Base-by-base conservation (phyloP, 2,329 filamentous ascomycete species). In the Trichoderma atroviride region DNA sequence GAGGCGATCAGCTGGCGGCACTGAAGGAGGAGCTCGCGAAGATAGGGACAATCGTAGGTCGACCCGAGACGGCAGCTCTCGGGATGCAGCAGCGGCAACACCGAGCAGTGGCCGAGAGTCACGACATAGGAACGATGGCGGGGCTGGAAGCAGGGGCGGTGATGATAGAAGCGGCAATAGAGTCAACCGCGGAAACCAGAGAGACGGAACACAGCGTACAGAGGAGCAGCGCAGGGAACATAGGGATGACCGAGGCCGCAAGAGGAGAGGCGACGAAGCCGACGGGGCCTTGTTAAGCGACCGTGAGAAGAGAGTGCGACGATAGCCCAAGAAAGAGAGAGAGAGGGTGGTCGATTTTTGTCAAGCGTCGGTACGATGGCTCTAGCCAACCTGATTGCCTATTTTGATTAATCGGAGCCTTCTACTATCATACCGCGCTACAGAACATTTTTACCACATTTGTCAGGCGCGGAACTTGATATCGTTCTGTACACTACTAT, bases 301-400 rank as follows among this genome's bases (percentile, higher is more conserved):
- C 50, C 80, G 83, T 69, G 86, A 88, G 71, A 88, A 88, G 81
- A 81, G 86, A 76, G 82, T 79, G 72, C 82, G 86, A 77, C 83
- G 83, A 74, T 86, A 55, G 62, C 59, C 52, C 37, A 16, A 31
- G 19, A 35, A n/a, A 55, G 33, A 11, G 24, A 19, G 19, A 24
- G 19, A 22, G 27, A 9, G 31, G 29, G 22, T 2, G 7, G n/a
- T 55, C 9, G 19, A 52, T 56, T 63, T 47, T 65, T 65, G 50
- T 61, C 43, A 31, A 57, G 29, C 56, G 56, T 70, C 68, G 68
- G 63, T 66, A 68, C 63, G 55, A 68, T 16, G 50, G n/a, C 19
- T 31, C 35, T 22, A 22, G 35, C 27, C 61, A 22, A 56, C 27
- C 22, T 56, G 19, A 6, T 56, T 56, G 5, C 22, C 24, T 35